Percentiles rank a stretch among this genome's conserved stretches.
Evolutionary conservation across 345 rosid species (phyloP).

Genomic region (Dimocarpus longan): DNA sequence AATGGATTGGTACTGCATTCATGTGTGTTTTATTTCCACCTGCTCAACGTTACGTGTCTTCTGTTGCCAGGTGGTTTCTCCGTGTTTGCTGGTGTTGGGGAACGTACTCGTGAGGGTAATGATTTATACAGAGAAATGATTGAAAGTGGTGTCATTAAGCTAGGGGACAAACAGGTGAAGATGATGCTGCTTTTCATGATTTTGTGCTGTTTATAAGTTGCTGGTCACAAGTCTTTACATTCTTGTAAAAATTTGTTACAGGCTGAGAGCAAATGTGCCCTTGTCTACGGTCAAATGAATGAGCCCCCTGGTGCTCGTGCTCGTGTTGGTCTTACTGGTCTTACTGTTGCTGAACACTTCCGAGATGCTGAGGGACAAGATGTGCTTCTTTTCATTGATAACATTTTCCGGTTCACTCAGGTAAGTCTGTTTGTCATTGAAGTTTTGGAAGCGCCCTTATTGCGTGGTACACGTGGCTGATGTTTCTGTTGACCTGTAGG

Average conservation of each 20-base stretch:
- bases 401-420: slow-evolving; percentile 96
- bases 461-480: neutral
- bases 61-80: slow-evolving; percentile 88
- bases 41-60: slow-evolving; percentile 6
- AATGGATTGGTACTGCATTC: neutral
- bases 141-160: slow-evolving; percentile 99
- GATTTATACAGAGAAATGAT: slow-evolving; percentile 99
- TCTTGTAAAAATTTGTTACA: slow-evolving; percentile 19
- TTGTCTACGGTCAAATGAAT: slow-evolving; percentile 99
- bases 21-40: neutral
- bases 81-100: slow-evolving; percentile 98
- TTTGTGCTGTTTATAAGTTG: neutral
- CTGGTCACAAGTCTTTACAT: neutral
- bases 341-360: slow-evolving; percentile 97
- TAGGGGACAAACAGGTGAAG: slow-evolving; percentile 89
- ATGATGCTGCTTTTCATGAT: neutral
- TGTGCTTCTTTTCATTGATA: slow-evolving; percentile 96
- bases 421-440: slow-evolving; percentile 28
- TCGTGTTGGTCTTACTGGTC: slow-evolving; percentile 98
- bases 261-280: slow-evolving; percentile 97
- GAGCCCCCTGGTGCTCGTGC: slow-evolving; percentile 99
- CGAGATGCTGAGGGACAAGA: slow-evolving; percentile 99
- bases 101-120: slow-evolving; percentile 98
- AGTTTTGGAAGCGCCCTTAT: neutral
- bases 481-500: slow-evolving; percentile 44